A percentile compares a stretch with the other conserved stretches of the same genome.
Conservation (phyloP, 1,284 basidiomycete genomes). For the Cutaneotrichosporon curvatum region DNA sequence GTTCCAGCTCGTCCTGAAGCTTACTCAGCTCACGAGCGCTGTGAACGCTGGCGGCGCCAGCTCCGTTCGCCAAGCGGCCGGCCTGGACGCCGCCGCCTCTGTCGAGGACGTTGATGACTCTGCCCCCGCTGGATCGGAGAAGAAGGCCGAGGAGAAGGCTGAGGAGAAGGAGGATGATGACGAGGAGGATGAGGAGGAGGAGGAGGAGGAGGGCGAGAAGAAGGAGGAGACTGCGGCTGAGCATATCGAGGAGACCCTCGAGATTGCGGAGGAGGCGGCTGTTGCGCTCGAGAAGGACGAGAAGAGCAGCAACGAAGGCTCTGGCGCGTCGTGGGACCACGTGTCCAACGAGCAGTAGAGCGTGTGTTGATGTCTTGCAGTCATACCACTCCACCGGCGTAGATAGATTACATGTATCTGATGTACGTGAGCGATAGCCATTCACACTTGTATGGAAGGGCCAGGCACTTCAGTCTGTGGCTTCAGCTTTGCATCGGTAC, state of each 20-base stretch:
- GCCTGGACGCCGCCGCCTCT: slow-evolving; percentile 3
- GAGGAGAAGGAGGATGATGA: slow-evolving; percentile 1
- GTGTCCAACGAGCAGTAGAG: slow-evolving; percentile 11
- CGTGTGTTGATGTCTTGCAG: too few species aligned
- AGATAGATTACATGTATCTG: too few species aligned
- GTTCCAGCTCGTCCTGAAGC: slow-evolving; percentile 83
- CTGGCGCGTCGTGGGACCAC: slow-evolving; percentile 17
- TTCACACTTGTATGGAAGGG: too few species aligned
- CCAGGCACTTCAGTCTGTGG: too few species aligned
- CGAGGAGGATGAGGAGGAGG: slow-evolving; percentile 1
- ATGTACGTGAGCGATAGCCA: too few species aligned
- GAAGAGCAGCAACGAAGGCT: slow-evolving; percentile 9
- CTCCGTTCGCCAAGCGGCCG: slow-evolving; percentile 1
- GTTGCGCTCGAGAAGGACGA: slow-evolving; percentile 7
- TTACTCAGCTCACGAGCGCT: slow-evolving; percentile 51
- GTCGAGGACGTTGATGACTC: slow-evolving; percentile 9
- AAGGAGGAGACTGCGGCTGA: slow-evolving; percentile 2
- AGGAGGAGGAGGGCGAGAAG: slow-evolving; percentile 6
- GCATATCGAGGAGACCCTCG: slow-evolving; percentile 1
- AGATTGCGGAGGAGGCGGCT: slow-evolving; percentile 2
- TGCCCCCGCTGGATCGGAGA: not conserved
- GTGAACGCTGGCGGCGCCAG: slow-evolving; percentile 8
- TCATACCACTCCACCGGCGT: too few species aligned
- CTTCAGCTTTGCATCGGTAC: too few species aligned
- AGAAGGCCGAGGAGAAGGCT: not conserved